Evolutionary conservation across 129 eudicot genomes (phyloP), one percentile per base, ranked within the genome.

Genomic region (Gnaphalium uliginosum): DNA sequence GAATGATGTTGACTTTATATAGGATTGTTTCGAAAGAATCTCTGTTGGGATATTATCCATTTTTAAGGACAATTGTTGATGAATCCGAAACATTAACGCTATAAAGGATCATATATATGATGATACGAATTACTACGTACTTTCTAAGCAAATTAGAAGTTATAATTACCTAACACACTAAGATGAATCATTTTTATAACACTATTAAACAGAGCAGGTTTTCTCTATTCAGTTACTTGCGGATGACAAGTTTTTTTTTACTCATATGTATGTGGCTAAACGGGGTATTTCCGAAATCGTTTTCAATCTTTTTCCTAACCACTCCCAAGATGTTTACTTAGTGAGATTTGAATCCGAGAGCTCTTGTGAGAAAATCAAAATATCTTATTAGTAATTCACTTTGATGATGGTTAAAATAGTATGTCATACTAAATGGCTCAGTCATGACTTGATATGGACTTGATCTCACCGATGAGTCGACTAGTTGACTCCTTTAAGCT

Each of bases 401-500:
- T 53, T 53, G 21, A 14, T 17, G 9, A 13, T 33, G 37, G 8
- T 33, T 33, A 33, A 33, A 33, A 6, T 8, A 33, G 7, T 33
- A 33, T 5, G 37, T 33, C 37, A 33, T 33, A 33, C 8, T 33
- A 6, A 33, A 39, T 39, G 48, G 48, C 48, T 39, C 48, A 39
- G 14, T 39, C 9, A 2, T 39, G 48, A 39, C 48, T 39, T 39
- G 48, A 30, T 64, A 37, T n/a, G 69, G 69, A 64, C 43, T 63
- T 62, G 23, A 63, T 30, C 68, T 19, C 33, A 3, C 71, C 51
- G 35, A 66, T 33, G 6, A 66, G 71, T 33, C 35, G 53, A 66
- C 70, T 66, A 8, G 46, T 8, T 37, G 46, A 37, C 46, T 37
- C 25, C 27, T 66, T 32, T 18, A 5, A 66, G 17, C 11, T 46